These are phyloP conservation scores for Aspergillus conjunctus DNA, from an alignment of 495 filamentous ascomycete genomes.

Conservation along the genomic window DNA sequence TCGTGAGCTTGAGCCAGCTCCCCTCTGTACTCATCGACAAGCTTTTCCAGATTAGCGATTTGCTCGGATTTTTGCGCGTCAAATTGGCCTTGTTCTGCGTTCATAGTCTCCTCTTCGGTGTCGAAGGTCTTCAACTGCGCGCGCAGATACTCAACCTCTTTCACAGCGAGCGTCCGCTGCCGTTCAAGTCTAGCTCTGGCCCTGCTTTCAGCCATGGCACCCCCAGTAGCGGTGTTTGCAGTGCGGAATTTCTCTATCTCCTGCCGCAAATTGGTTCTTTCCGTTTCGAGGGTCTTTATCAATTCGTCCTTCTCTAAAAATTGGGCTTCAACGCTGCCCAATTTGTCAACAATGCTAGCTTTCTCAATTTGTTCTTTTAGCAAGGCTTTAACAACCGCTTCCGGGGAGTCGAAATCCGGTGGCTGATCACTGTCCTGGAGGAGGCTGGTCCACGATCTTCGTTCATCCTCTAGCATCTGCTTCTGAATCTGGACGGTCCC, in stretches of 20 bases:
- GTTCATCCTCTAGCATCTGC: constrained; percentile 86
- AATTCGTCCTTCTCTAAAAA: constrained; percentile 76
- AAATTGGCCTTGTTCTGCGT: constrained; percentile 64
- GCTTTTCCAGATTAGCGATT: constrained; percentile 77
- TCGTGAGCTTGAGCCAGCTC: constrained; percentile 75
- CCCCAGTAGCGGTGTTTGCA: constrained; percentile 34
- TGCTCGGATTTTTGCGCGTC: constrained; percentile 75
- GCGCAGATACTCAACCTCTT: constrained; percentile 91
- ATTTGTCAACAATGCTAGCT: constrained; percentile 70
- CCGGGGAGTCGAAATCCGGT: constrained; percentile 81
- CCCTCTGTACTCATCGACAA: constrained; percentile 85
- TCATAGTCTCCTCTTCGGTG: constrained; percentile 82
- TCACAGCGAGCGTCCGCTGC: constrained; percentile 79
- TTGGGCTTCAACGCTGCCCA: constrained; percentile 79
- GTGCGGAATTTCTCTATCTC: constrained; percentile 72
- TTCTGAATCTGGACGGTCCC: constrained; percentile 77
- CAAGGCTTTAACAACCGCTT: constrained; percentile 81
- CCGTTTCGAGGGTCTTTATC: constrained; percentile 70
- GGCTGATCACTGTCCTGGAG: constrained; percentile 66
- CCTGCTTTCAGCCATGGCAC: constrained; percentile 48
- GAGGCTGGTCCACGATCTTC: constrained; percentile 82
- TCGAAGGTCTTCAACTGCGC: constrained; percentile 92
- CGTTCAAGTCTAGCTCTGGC: constrained; percentile 76
- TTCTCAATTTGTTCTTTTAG: constrained; percentile 80
- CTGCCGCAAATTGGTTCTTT: constrained; percentile 57